Conservation (phyloP, 1,284 basidiomycete species). For the Austroboletus novae-zelandiae region DNA sequence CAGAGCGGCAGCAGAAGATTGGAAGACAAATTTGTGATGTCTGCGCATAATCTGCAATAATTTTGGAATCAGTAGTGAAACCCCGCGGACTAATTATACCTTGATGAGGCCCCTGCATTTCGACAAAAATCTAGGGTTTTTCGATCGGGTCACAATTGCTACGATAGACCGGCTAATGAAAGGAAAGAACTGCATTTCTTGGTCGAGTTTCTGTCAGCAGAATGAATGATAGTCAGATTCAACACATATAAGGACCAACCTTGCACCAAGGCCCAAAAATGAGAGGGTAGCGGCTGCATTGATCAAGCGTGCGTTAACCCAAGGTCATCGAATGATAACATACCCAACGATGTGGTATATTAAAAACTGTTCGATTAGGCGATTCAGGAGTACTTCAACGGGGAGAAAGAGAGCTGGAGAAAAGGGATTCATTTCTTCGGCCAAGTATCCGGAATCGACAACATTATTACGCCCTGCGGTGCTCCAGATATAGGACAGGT, state of each 20-base stretch:
- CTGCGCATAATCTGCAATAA: slow-evolving; percentile 21
- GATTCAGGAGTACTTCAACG: slow-evolving; percentile 48
- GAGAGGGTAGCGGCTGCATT: slow-evolving; percentile 65
- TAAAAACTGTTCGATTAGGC: slow-evolving; percentile 52
- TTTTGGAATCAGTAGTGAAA: slow-evolving; percentile 17
- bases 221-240: not conserved
- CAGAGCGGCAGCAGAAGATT: slow-evolving; percentile 19
- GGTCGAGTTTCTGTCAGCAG: slow-evolving; percentile 51
- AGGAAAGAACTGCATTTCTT: slow-evolving; percentile 48
- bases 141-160: slow-evolving; percentile 52
- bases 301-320: slow-evolving; percentile 15
- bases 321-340: slow-evolving; percentile 14
- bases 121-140: slow-evolving; percentile 43
- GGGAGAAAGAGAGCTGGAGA: slow-evolving; percentile 49
- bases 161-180: slow-evolving; percentile 51
- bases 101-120: slow-evolving; percentile 45
- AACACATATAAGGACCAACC: slow-evolving; percentile 37
- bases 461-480: slow-evolving; percentile 8
- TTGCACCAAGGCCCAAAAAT: slow-evolving; percentile 67
- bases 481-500: slow-evolving; percentile 54
- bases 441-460: slow-evolving; percentile 6
- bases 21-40: slow-evolving; percentile 20
- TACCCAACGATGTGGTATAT: slow-evolving; percentile 60
- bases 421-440: slow-evolving; percentile 40
- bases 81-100: slow-evolving; percentile 37